Base-by-base conservation (phyloP, 202 grass and related monocot genomes). In the Dendrocalamus latiflorus region DNA sequence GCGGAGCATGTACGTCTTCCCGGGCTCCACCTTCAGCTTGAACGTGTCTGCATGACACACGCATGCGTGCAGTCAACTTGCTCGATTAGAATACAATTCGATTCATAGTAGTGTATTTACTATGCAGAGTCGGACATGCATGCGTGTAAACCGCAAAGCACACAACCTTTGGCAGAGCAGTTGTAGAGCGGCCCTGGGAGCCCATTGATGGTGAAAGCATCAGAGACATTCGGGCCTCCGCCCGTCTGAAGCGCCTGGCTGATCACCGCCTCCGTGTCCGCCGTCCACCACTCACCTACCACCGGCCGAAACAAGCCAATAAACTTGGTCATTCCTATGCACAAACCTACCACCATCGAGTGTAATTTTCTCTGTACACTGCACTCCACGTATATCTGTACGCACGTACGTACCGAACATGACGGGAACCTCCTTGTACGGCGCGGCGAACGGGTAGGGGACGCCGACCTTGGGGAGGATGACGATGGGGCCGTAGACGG, bases 221-320 rank as follows among this genome's bases (percentile, higher is more conserved):
- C 94, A 0, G 89, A 94, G 41, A 92, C 85, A 38, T 97, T 97
- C 1, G 94, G 94, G 3, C 94, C 91, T 67, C 71, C 89, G 4
- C 94, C 94, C 0, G 91, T 94, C 73, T 80, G 91, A 10, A 92
- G 30, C 41, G 94, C 85, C 83, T 97, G 94, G 64, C 70, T 86
- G 72, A 97, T 87, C 7, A 97, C 87, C 18, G 83, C 87, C 86
- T 97, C 94, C 36, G 94, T 91, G 75, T 97, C 91, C 9, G 84
- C 89, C 84, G 57, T 97, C 88, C 88, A 97, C 94, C 94, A 97
- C 71, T 97, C 94, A 1, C 94, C 90, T 89, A n/a, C 73, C 8
- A 22, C 28, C 30, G 11, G 43, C 45, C 4, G 77, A 45, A 45
- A 72, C 3, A 68, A 71, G 10, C 21, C 55, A 6, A 25, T 9